Conservation (phyloP, 1,284 basidiomycete species). For the Apiotrichum brassicae region DNA sequence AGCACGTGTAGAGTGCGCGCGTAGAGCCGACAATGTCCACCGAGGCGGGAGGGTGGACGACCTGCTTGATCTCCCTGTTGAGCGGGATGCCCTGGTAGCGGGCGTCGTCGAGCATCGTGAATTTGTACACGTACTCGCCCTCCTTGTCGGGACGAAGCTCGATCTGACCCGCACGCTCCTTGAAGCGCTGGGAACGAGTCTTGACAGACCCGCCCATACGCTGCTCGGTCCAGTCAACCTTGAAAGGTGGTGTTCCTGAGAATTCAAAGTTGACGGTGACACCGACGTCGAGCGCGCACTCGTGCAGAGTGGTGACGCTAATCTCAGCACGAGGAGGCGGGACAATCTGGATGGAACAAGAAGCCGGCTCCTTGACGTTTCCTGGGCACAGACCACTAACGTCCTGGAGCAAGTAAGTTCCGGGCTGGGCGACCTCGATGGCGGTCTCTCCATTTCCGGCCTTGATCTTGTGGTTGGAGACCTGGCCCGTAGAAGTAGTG, state of each 20-base stretch:
- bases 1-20: conserved; percentile 56
- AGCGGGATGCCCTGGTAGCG: conserved; percentile 71
- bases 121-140: conserved; percentile 78
- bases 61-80: conserved; percentile 68
- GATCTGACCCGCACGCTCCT: conserved; percentile 71
- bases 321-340: conserved; percentile 74
- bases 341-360: conserved; percentile 65
- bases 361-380: conserved; percentile 71
- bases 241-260: conserved; percentile 84
- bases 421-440: conserved; percentile 59
- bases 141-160: conserved; percentile 72
- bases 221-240: conserved; percentile 68
- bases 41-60: conserved; percentile 78
- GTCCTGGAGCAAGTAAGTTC: conserved; percentile 71
- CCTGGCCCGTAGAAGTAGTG: conserved; percentile 14
- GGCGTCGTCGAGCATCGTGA: conserved; percentile 71
- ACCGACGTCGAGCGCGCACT: conserved; percentile 90
- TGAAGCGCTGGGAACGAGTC: conserved; percentile 54
- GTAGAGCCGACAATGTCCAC: conserved; percentile 59
- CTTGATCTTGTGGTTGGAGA: conserved; percentile 40
- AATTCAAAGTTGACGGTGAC: conserved; percentile 80
- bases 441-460: conserved; percentile 52
- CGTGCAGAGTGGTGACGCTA: conserved; percentile 82
- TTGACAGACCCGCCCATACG: conserved; percentile 61
- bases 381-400: conserved; percentile 73